Evolutionary conservation across 169 alveolate species (phyloP).

Genomic region (Plasmodium coatneyi): DNA sequence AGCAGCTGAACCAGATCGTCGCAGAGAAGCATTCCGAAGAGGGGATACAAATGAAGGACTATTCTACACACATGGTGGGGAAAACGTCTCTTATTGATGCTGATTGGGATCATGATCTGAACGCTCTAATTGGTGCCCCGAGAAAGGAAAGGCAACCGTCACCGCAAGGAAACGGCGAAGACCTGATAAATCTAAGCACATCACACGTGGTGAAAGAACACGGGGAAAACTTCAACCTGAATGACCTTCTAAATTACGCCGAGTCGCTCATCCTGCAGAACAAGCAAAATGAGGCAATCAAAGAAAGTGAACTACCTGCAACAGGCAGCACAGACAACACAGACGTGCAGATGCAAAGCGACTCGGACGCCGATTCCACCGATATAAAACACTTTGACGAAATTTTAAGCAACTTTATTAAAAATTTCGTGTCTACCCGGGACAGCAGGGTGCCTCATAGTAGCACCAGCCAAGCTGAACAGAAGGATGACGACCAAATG

Average conservation of each 20-base stretch:
- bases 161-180: background rate
- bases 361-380: constrained; percentile 7
- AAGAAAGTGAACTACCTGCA: background rate
- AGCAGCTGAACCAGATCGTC: background rate
- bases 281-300: background rate
- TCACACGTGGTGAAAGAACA: background rate
- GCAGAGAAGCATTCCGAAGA: background rate
- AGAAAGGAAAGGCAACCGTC: background rate
- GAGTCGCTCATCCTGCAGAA: constrained; percentile 32
- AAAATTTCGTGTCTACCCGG: constrained; percentile 6
- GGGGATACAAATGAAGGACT: background rate
- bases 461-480: background rate
- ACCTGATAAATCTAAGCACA: background rate
- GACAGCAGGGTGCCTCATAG: background rate
- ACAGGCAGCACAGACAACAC: background rate
- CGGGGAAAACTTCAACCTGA: background rate
- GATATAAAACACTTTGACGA: constrained; percentile 42
- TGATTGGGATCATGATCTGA: background rate
- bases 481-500: background rate
- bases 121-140: background rate
- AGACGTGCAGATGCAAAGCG: background rate
- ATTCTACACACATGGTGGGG: background rate
- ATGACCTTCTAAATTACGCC: constrained; percentile 60
- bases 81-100: background rate
- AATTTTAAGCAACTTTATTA: constrained; percentile 52